phyloP scores from a whole-genome alignment of 2,329 filamentous ascomycete genomes.

The Metarhizium anisopliae region DNA sequence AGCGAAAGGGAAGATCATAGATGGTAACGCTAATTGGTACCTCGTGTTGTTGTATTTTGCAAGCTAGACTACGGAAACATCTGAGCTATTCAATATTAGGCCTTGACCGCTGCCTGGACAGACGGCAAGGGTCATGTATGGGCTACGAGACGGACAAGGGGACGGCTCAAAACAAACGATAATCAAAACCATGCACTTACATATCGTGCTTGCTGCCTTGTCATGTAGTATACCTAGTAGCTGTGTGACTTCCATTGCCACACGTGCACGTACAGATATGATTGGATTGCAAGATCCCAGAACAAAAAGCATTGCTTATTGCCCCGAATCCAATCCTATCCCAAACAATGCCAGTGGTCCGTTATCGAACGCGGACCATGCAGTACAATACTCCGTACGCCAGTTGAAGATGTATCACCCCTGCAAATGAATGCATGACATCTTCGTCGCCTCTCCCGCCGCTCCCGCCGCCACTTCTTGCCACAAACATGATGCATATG shows the following conservation, averaged over 20 bases:
- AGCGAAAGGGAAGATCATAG: conserved; percentile 7
- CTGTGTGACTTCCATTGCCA: neutral
- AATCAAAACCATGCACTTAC: neutral
- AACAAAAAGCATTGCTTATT: neutral
- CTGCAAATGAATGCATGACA: neutral
- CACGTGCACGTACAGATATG: neutral
- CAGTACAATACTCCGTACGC: neutral
- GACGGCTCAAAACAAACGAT: neutral
- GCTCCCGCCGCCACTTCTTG: neutral
- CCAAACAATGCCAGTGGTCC: neutral
- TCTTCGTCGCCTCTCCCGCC: neutral
- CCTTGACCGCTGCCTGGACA: conserved; percentile 3
- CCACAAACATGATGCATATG: neutral
- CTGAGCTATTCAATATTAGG: neutral
- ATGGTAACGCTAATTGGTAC: conserved; percentile 11
- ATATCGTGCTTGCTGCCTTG: neutral
- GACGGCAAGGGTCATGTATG: conserved; percentile 3
- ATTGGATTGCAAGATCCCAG: neutral
- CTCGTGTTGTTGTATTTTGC: conserved; percentile 19
- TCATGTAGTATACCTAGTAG: neutral
- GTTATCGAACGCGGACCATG: neutral
- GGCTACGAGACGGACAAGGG: conserved; percentile 1
- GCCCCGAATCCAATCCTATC: neutral
- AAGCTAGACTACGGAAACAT: conserved; percentile 20
- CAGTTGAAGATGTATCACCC: neutral